A percentile compares a stretch with the other conserved stretches of the same genome.
Evolutionary conservation across 2,329 filamentous ascomycete species (phyloP).

Genomic region (Bisporella sp.): DNA sequence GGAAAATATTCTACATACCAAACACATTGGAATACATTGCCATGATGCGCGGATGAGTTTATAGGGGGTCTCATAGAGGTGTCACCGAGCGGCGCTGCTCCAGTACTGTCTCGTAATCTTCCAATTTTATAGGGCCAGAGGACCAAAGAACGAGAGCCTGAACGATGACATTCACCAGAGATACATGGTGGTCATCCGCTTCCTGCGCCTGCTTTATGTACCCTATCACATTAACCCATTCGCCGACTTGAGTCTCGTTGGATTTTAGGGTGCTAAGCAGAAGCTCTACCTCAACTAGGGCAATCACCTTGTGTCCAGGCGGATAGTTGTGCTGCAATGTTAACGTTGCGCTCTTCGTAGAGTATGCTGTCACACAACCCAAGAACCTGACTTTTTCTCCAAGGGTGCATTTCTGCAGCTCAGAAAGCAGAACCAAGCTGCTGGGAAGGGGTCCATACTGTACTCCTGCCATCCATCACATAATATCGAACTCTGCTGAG

Average conservation of each 20-base stretch:
- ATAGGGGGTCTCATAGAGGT: too few species aligned
- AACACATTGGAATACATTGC: too few species aligned
- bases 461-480: slow-evolving; percentile 10
- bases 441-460: slow-evolving; percentile 24
- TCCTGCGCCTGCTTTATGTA: slow-evolving; percentile 47
- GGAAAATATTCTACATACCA: too few species aligned
- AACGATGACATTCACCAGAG: slow-evolving; percentile 38
- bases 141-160: slow-evolving; percentile 76
- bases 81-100: not conserved
- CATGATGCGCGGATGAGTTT: too few species aligned
- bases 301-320: slow-evolving; percentile 36
- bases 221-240: slow-evolving; percentile 85
- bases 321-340: slow-evolving; percentile 63
- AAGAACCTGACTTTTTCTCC: slow-evolving; percentile 81
- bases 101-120: slow-evolving; percentile 54
- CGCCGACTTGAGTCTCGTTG: slow-evolving; percentile 62
- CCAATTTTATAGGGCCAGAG: slow-evolving; percentile 64
- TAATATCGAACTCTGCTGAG: not conserved
- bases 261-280: slow-evolving; percentile 58
- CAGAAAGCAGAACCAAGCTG: slow-evolving; percentile 21
- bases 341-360: slow-evolving; percentile 49
- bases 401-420: slow-evolving; percentile 15
- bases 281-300: slow-evolving; percentile 63
- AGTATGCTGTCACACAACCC: slow-evolving; percentile 64
- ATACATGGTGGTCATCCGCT: slow-evolving; percentile 10